Conservation (phyloP, 2,329 filamentous ascomycete genomes). For the Colletotrichum sp. region DNA sequence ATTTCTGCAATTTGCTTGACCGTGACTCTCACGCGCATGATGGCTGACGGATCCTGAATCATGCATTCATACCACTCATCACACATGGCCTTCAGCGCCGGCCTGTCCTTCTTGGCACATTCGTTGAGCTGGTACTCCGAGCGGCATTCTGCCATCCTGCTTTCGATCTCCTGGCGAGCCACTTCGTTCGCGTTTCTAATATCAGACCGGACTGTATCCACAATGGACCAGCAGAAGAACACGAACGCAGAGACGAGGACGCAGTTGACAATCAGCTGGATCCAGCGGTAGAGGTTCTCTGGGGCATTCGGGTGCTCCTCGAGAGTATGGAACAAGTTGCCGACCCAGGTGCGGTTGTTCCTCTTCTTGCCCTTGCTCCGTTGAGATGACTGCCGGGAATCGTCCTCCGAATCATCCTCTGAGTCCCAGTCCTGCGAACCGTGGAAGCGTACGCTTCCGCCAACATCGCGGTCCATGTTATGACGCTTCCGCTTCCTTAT, state of each 20-base stretch:
- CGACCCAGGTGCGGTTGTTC: constrained; percentile 39
- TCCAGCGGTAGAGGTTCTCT: constrained; percentile 63
- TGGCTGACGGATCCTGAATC: constrained; percentile 78
- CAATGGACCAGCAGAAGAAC: constrained; percentile 70
- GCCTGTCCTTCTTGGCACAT: constrained; percentile 71
- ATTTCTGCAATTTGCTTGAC: constrained; percentile 91
- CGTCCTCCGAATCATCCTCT: constrained; percentile 57
- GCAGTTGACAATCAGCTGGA: constrained; percentile 68
- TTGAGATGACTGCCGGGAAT: constrained; percentile 23
- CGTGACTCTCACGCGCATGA: constrained; percentile 81
- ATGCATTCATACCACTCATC: constrained; percentile 87
- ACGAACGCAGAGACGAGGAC: constrained; percentile 60
- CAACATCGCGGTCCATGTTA: constrained; percentile 56
- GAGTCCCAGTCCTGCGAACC: constrained; percentile 46
- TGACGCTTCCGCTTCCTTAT: constrained; percentile 61
- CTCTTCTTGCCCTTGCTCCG: constrained; percentile 21
- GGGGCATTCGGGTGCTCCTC: constrained; percentile 65
- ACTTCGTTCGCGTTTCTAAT: constrained; percentile 75
- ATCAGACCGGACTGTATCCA: constrained; percentile 75
- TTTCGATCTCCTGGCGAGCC: constrained; percentile 71
- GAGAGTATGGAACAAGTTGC: constrained; percentile 53
- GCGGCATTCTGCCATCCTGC: constrained; percentile 76
- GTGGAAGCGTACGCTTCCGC: constrained; percentile 49
- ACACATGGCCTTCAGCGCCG: constrained; percentile 76
- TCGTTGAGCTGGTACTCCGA: constrained; percentile 77